phyloP scores from a whole-genome alignment of 2,329 filamentous ascomycete species.

The Ophiostoma ips region DNA sequence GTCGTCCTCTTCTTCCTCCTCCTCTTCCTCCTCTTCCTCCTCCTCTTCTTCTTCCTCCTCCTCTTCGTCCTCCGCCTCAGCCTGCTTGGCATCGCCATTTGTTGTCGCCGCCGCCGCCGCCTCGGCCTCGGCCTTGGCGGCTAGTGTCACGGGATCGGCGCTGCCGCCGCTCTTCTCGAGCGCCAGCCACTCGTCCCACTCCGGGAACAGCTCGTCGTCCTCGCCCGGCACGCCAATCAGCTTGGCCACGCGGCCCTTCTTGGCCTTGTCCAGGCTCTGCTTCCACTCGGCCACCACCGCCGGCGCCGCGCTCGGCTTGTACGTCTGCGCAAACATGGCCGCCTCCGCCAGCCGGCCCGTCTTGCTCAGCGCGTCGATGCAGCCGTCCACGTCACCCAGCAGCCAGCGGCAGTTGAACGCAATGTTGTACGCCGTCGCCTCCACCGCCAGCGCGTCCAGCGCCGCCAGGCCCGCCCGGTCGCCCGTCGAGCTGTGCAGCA shows the following conservation, averaged over 20 bases:
- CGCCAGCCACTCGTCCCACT: slow-evolving; percentile 84
- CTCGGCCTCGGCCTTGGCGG: background rate
- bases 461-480: slow-evolving; percentile 60
- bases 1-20: background rate
- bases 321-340: slow-evolving; percentile 85
- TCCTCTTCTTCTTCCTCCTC: background rate
- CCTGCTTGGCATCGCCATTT: slow-evolving; percentile 34
- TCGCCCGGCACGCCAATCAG: slow-evolving; percentile 70
- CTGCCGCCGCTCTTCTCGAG: slow-evolving; percentile 57
- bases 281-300: slow-evolving; percentile 69
- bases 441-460: slow-evolving; percentile 61
- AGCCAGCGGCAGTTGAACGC: slow-evolving; percentile 88
- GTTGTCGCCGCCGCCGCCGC: background rate
- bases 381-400: slow-evolving; percentile 66
- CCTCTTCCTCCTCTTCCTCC: background rate
- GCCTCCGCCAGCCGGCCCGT: slow-evolving; percentile 76
- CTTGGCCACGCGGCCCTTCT: slow-evolving; percentile 74
- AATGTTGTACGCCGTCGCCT: slow-evolving; percentile 74
- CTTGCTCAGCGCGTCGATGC: slow-evolving; percentile 63
- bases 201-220: slow-evolving; percentile 81
- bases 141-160: slow-evolving; percentile 12
- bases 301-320: slow-evolving; percentile 66
- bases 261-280: slow-evolving; percentile 63
- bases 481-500: slow-evolving; percentile 76
- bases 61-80: background rate